Evolutionary conservation across 495 filamentous ascomycete species (phyloP), one percentile per base, ranked within the genome.

Genomic region (Talaromyces proteolyticus): DNA sequence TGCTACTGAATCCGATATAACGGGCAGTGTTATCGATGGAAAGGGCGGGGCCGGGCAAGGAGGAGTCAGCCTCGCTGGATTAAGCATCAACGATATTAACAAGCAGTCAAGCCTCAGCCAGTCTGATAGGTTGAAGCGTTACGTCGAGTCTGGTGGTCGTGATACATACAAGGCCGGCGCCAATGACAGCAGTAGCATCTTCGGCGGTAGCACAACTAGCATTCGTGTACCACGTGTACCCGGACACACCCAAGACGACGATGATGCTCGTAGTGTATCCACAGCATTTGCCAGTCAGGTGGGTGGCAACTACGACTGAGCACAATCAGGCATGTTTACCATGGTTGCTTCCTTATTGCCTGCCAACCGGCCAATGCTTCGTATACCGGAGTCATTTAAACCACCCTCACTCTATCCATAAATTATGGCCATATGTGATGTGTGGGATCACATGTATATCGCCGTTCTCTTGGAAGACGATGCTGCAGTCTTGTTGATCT

Each of bases 281-380:
- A 96, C 92, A 23, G 90, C 90, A 6, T 97, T 96, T 71, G 92
- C 91, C 37, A 95, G 90, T 67, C 94, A 97, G 66, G 79, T 96
- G 50, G 92, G 88, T 37, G 85, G 87, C 45, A 87, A 85, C 57
- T 95, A 92, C 65, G 91, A 96, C 71, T 95, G 91, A 96, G 60
- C 53, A 47, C 51, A 26, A 49, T 24, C 8, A 34, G 29, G 14
- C 8, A 14, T 34, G 29, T 34, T n/a, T 34, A 34, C 8, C 29
- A 34, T 34, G 29, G 29, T 34, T 34, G 29, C 29, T n/a, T n/a
- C n/a, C n/a, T n/a, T 34, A 34, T 34, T 34, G 29, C 29, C 14
- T 34, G 29, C 29, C 29, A 14, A 34, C 29, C 4, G 29, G 14
- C 29, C 4, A 34, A 8, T 8, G 29, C 29, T 34, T 14, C 29